These are phyloP conservation scores for Scheffersomyces coipomensis DNA, from an alignment of 805 yeast genomes.

Conservation along the genomic window DNA sequence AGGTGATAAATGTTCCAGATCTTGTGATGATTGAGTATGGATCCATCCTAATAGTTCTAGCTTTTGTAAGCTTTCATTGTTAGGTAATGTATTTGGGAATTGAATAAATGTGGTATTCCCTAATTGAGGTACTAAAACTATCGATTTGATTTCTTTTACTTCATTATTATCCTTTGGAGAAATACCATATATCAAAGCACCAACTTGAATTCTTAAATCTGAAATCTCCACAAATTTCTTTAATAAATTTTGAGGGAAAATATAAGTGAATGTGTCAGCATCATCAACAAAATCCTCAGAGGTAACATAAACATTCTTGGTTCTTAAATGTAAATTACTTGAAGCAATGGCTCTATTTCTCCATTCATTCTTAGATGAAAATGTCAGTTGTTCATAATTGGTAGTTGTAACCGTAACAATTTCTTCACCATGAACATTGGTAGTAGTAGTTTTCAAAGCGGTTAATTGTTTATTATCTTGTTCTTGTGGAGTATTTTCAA, in stretches of 20 bases:
- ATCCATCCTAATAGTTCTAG: conserved; percentile 89
- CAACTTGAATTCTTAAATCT: conserved; percentile 80
- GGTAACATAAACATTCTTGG: conserved; percentile 69
- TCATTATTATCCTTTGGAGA: conserved; percentile 75
- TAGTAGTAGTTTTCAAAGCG: conserved; percentile 78
- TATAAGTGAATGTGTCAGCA: conserved; percentile 60
- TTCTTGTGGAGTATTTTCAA: conserved; percentile 49
- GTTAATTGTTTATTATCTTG: conserved; percentile 55
- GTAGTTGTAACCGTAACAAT: conserved; percentile 92
- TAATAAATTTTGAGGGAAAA: conserved; percentile 80
- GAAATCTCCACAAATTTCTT: conserved; percentile 76
- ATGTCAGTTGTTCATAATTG: conserved; percentile 79
- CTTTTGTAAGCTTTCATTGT: conserved; percentile 35
- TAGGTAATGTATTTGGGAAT: conserved; percentile 50
- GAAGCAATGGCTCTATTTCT: conserved; percentile 81
- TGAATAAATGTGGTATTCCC: conserved; percentile 70
- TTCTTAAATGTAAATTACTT: conserved; percentile 65
- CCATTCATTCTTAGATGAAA: conserved; percentile 89
- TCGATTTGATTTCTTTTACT: conserved; percentile 73
- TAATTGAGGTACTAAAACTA: conserved; percentile 84
- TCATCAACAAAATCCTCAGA: conserved; percentile 58
- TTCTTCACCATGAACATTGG: conserved; percentile 94
- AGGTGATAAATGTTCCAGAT: conserved; percentile 60
- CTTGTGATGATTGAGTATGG: conserved; percentile 75
- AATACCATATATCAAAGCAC: conserved; percentile 76